Base-by-base conservation (phyloP, 352 stramenopile genomes). In the Globisporangium apiculatum region DNA sequence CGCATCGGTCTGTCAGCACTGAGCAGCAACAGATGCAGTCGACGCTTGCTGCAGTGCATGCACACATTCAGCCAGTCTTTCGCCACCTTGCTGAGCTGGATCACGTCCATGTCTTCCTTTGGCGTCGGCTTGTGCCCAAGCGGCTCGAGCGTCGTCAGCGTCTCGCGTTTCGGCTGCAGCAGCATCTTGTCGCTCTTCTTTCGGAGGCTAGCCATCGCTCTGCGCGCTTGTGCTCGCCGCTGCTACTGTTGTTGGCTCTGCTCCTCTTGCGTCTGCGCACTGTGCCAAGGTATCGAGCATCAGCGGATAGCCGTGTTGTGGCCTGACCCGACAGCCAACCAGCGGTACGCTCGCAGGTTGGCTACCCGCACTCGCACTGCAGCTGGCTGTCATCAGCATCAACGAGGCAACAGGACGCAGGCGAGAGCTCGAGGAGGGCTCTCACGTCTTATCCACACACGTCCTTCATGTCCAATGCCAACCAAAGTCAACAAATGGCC, bases 51-150 rank as follows among this genome's bases (percentile, higher is more conserved):
- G 24, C 24, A 47, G 42, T 10, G 11, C 24, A 17, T 47, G 12
- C 42, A 56, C 14, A 60, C 40, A 54, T 8, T 15, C 18, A 42
- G 4, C 18, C 53, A 18, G 24, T 3, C 24, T 31, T 31, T 31
- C 24, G 24, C 24, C 49, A 79, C 76, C 75, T 89, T 87, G 63
- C 61, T 71, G 49, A 85, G 54, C 57, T 85, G 76, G 14, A 89
- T 62, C 17, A 71, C 15, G n/a, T 76, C 67, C 18, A 83, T 72
- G 55, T 70, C 75, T 61, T 86, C 75, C 46, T 83, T 87, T 7
- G 69, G 68, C 51, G 66, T 86, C 7, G 78, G 78, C 6, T 79
- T 89, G 58, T 87, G 75, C 14, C 78, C 78, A 31, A 91, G 80
- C 49, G 80, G 77, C 58, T 88, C 70, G 6, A 90, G 70, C 11